Evolutionary conservation across 768 basidiomycete genomes (phyloP).

Genomic region (Serendipita sp.): DNA sequence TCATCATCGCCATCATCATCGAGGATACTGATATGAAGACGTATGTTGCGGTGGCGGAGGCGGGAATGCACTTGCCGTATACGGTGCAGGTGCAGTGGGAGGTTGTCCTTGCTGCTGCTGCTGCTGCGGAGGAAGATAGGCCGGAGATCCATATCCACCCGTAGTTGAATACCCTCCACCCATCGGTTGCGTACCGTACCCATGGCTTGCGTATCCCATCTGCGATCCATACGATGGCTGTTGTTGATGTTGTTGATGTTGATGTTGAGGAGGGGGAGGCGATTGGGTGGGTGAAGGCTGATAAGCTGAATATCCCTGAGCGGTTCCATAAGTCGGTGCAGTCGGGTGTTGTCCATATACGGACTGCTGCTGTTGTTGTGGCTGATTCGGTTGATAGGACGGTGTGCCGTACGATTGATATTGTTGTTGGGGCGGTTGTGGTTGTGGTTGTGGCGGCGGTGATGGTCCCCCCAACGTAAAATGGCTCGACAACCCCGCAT

Average conservation of each 20-base stretch:
- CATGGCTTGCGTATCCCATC: no score
- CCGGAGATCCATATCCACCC: no score
- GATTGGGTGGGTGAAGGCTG: no score
- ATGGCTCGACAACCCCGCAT: constrained; percentile 10
- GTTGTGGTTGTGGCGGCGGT: constrained; percentile 1
- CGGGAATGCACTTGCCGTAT: background rate
- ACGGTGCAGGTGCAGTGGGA: no score
- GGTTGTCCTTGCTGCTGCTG: no score
- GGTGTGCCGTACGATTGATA: background rate
- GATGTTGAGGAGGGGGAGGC: background rate
- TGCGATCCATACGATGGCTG: background rate
- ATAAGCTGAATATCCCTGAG: no score
- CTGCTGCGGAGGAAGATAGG: no score
- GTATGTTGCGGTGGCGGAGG: background rate
- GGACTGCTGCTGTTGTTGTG: background rate
- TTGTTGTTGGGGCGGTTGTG: background rate
- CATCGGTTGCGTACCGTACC: no score
- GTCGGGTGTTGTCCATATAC: no score
- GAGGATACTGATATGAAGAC: background rate
- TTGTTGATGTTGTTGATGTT: background rate
- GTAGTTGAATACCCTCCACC: no score
- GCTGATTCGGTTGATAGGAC: background rate
- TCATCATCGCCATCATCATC: background rate
- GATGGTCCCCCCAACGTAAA: background rate
- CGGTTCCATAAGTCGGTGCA: no score